Evolutionary conservation across 805 yeast genomes (phyloP), one percentile per base, ranked within the genome.

Genomic region (Yamadazyma ubonensis): DNA sequence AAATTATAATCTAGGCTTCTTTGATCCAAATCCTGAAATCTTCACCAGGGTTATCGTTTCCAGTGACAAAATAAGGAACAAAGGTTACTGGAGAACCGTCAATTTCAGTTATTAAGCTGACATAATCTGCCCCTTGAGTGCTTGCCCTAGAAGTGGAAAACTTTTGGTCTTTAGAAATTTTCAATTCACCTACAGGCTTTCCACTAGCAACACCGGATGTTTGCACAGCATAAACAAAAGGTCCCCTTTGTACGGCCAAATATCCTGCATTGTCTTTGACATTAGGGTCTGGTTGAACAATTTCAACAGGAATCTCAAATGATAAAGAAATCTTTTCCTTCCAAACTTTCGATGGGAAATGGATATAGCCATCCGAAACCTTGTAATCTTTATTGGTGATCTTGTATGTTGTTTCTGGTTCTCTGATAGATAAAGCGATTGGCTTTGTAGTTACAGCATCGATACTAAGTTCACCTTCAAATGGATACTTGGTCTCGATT

Each of bases 11-110:
- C 17, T 9, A 21, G 9, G 34, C 34, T 21, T 37, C 29, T 23
- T 30, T 37, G 18, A 51, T 38, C 55, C 55, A 51, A 2, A 51
- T 30, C 33, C 52, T 41, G 33, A 51, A 51, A 29, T 51, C 51
- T 35, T 51, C 55, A 5, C 53, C 55, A 10, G 55, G 55, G 19
- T 36, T 29, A 6, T 36, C 47, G 44, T 51, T 51, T 9, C 55
- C 55, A 2, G 52, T 45, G 2, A 42, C 48, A 20, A 51, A 51
- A 29, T 51, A 49, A 1, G 55, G 55, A 28, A 51, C 52, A 19
- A 51, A 43, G 3, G 28, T 43, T 2, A 36, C 38, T 11, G 22
- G 19, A 4, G 29, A 16, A 8, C 44, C 53, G 18, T 42, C 26
- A 12, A 40, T 12, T 1, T 15, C 14, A 3, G 53, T 41, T 6